A percentile compares a stretch with the other conserved stretches of the same genome.
These are phyloP conservation scores for Ceratocystis alfenasii DNA, from an alignment of 2,329 filamentous ascomycete species.

Conservation along the genomic window DNA sequence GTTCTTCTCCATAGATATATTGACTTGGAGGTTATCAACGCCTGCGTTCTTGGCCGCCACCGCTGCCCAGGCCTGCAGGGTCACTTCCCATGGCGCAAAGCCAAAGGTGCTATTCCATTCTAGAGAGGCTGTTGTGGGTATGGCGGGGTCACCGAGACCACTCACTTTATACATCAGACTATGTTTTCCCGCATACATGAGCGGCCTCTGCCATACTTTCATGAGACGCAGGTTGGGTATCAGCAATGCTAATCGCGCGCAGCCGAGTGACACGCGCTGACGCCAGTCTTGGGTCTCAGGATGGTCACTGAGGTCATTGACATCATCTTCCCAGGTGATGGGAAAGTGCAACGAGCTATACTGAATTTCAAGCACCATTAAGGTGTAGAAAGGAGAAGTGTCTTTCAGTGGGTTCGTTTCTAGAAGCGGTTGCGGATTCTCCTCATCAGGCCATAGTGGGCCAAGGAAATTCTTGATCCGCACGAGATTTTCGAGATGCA, in stretches of 20 bases:
- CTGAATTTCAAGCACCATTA: constrained; percentile 23
- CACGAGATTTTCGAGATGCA: constrained; percentile 23
- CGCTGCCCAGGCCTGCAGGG: constrained; percentile 24
- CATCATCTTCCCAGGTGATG: constrained; percentile 24
- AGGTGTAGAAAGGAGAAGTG: constrained; percentile 8
- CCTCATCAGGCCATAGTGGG: constrained; percentile 24
- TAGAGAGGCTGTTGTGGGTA: constrained; percentile 17
- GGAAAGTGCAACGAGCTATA: constrained; percentile 25
- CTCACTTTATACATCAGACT: constrained; percentile 23
- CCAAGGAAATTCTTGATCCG: constrained; percentile 24
- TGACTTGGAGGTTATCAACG: background rate
- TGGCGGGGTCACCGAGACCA: background rate
- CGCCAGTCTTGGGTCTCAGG: constrained; percentile 23
- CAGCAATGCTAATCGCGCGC: constrained; percentile 24
- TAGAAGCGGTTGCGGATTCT: constrained; percentile 20
- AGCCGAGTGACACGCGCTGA: constrained; percentile 24
- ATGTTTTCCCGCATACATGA: constrained; percentile 26
- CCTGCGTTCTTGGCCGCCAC: constrained; percentile 23
- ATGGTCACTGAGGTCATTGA: constrained; percentile 24
- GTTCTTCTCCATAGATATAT: background rate
- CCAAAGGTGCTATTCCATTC: constrained; percentile 24
- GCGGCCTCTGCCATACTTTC: constrained; percentile 24
- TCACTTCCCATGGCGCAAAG: constrained; percentile 24
- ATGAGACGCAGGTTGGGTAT: constrained; percentile 25
- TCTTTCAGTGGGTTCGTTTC: constrained; percentile 6